Conservation (phyloP, 208 protist genomes). For the Leishmania turanica region DNA sequence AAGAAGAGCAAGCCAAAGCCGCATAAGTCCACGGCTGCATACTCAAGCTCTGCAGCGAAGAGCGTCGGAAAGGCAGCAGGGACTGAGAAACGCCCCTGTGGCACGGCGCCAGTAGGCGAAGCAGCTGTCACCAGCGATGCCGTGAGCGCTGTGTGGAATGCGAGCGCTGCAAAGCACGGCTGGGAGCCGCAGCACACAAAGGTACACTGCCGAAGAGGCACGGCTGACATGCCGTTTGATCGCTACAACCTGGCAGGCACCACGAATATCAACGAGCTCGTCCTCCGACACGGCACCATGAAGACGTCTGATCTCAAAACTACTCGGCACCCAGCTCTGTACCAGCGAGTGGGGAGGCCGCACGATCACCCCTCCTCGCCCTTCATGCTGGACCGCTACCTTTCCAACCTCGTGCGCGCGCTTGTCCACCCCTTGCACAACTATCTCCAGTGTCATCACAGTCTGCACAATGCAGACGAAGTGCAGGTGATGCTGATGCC, state of each 20-base stretch:
- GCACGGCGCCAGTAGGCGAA: neutral
- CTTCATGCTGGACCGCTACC: constrained; percentile 42
- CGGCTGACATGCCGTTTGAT: constrained; percentile 8
- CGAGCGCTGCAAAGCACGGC: constrained; percentile 3
- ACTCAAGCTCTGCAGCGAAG: neutral
- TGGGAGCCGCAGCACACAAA: constrained; percentile 12
- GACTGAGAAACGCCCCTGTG: neutral
- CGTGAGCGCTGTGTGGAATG: constrained; percentile 4
- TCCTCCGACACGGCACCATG: constrained; percentile 33
- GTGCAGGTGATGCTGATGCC: constrained; percentile 61
- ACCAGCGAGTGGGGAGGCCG: neutral
- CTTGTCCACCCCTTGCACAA: constrained; percentile 59
- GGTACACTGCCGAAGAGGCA: neutral
- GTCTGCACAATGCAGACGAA: constrained; percentile 58
- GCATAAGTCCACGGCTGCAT: neutral
- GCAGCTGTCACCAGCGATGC: neutral
- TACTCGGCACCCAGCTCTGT: constrained; percentile 2
- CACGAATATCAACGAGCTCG: constrained; percentile 34
- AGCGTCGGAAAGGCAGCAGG: constrained; percentile 5
- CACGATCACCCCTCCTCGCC: neutral
- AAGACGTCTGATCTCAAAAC: constrained; percentile 8
- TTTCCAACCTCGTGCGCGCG: constrained; percentile 40
- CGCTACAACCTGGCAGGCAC: constrained; percentile 34
- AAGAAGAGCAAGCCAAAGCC: neutral
- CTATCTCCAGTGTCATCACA: constrained; percentile 47